Percentiles rank a stretch among this genome's conserved stretches.
phyloP scores from a whole-genome alignment of 208 protist species.

The Crithidia expoeki region DNA sequence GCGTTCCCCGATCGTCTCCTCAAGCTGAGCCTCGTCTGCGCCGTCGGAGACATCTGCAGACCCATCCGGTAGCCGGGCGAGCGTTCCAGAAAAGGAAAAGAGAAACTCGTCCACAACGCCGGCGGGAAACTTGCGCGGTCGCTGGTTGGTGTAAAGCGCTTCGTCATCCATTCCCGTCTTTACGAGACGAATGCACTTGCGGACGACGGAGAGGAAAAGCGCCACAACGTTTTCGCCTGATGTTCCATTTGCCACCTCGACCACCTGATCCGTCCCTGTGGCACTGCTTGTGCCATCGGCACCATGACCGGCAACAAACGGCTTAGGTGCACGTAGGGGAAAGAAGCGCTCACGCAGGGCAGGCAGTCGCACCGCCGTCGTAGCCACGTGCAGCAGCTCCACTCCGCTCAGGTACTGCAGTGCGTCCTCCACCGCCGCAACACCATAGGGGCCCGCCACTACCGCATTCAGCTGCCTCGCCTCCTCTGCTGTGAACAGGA shows the following conservation, averaged over 20 bases:
- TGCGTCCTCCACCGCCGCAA: conserved; percentile 39
- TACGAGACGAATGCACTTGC: conserved; percentile 64
- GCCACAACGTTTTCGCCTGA: conserved; percentile 13
- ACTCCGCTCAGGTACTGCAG: conserved; percentile 51
- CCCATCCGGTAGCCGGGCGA: conserved; percentile 23
- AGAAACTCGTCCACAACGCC: conserved; percentile 79
- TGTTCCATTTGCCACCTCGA: background rate
- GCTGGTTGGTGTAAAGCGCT: conserved; percentile 60
- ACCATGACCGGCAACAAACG: too few relatives aligned
- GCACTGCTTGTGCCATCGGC: background rate
- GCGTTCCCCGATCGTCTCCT: conserved; percentile 49
- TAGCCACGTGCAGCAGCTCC: conserved; percentile 71
- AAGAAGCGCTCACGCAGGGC: conserved; percentile 44
- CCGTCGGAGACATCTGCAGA: background rate
- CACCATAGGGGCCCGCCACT: conserved; percentile 18
- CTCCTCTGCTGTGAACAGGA: conserved; percentile 9
- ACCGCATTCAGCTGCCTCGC: conserved; percentile 1
- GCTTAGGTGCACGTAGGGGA: background rate
- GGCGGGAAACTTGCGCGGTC: conserved; percentile 39
- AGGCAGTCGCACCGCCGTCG: conserved; percentile 49
- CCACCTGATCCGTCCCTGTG: background rate
- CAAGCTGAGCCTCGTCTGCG: background rate
- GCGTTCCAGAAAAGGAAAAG: conserved; percentile 57
- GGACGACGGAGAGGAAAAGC: conserved; percentile 44
- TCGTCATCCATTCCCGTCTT: conserved; percentile 59